phyloP scores from a whole-genome alignment of 345 rosid species.

The Rhodamnia rubescens region DNA sequence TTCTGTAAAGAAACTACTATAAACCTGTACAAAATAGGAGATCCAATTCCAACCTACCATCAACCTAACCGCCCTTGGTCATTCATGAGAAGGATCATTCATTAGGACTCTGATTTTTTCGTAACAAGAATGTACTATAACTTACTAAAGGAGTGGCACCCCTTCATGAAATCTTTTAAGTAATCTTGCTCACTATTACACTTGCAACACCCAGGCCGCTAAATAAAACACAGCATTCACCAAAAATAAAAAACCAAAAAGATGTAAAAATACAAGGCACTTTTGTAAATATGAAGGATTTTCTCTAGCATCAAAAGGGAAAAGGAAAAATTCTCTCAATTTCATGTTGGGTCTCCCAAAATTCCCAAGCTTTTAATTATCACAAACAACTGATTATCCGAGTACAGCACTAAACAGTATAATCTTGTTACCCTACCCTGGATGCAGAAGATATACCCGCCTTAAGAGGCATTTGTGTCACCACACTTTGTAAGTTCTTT shows the following conservation, averaged over 20 bases:
- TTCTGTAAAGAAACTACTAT: too few relatives aligned
- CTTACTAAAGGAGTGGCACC: too few relatives aligned
- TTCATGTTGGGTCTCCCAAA: background rate
- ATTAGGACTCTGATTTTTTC: too few relatives aligned
- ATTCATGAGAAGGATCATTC: too few relatives aligned
- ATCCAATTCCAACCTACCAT: too few relatives aligned
- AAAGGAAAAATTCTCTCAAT: background rate
- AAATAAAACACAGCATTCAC: background rate
- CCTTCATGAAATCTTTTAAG: too few relatives aligned
- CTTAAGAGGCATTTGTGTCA: background rate
- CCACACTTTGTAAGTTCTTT: background rate
- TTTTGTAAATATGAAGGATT: background rate
- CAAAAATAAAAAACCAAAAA: background rate
- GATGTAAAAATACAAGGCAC: background rate
- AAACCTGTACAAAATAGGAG: too few relatives aligned
- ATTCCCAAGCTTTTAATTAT: background rate
- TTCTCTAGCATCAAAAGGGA: background rate
- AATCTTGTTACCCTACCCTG: background rate
- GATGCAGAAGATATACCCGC: background rate
- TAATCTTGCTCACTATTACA: background rate
- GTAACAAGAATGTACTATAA: background rate
- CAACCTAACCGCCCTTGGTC: too few relatives aligned
- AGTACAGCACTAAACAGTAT: background rate
- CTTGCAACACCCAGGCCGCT: background rate
- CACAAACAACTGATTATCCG: background rate